phyloP scores from a whole-genome alignment of 305 asterid genomes.

The Nicotiana rustica region DNA sequence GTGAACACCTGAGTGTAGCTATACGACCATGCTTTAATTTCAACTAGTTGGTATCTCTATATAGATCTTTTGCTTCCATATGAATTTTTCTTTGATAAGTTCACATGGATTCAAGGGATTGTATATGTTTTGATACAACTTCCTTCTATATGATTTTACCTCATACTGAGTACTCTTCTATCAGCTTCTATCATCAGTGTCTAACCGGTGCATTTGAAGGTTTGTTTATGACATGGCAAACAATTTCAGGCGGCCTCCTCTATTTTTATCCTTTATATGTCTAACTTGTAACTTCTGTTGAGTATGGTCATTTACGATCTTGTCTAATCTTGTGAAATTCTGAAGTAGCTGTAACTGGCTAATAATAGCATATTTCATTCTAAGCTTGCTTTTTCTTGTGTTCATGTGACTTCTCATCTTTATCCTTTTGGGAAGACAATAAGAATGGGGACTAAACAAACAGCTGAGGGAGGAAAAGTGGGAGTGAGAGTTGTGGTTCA shows the following conservation, averaged over 20 bases:
- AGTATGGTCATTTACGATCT: not conserved
- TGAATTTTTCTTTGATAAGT: not conserved
- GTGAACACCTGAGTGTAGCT: constrained; percentile 22
- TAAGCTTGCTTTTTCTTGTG: not conserved
- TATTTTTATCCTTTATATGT: not conserved
- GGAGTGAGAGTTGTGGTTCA: constrained; percentile 10
- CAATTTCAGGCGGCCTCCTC: not conserved
- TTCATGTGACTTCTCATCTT: not conserved
- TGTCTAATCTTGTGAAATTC: not conserved
- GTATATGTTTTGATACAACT: constrained; percentile 7
- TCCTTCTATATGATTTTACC: constrained; percentile 11
- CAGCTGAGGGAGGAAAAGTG: not conserved
- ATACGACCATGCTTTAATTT: not conserved
- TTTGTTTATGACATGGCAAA: constrained; percentile 3
- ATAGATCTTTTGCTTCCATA: constrained; percentile 19
- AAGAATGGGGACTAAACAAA: constrained; percentile 13
- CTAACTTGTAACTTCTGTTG: not conserved
- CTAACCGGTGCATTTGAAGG: not conserved
- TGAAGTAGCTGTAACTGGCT: constrained; percentile 3
- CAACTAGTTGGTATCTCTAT: constrained; percentile 13
- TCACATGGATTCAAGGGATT: constrained; percentile 11
- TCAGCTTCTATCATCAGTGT: constrained; percentile 10
- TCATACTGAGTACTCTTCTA: not conserved
- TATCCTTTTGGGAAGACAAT: not conserved
- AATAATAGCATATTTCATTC: not conserved